These are phyloP conservation scores for Tillandsia fasciculata DNA, from an alignment of 176 grass and related monocot genomes.

Conservation along the genomic window DNA sequence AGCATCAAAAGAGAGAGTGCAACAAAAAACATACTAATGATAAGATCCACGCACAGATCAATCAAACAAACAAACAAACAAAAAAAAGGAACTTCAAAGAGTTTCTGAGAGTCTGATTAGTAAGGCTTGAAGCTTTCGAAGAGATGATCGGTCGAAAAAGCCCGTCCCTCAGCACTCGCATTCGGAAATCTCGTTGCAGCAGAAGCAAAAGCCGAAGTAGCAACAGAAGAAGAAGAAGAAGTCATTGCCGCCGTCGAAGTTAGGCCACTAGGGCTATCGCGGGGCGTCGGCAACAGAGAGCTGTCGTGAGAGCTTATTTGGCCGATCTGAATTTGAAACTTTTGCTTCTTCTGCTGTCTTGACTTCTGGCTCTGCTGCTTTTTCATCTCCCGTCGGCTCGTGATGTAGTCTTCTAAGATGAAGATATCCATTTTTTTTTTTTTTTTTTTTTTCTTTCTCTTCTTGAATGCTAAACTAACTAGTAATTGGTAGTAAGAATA, in stretches of 20 bases:
- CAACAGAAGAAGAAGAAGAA: neutral
- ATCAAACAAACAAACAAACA: too few species aligned
- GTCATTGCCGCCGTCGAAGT: neutral
- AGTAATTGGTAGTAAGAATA: neutral
- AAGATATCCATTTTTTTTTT: constrained; percentile 45
- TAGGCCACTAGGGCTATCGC: constrained; percentile 13
- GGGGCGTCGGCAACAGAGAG: neutral
- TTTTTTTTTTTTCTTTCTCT: neutral
- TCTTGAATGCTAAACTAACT: neutral
- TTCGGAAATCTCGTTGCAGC: neutral
- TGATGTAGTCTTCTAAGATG: constrained; percentile 66
- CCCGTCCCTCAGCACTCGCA: neutral
- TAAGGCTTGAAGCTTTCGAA: constrained; percentile 59
- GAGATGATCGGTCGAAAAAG: constrained; percentile 18
- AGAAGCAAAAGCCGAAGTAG: neutral
- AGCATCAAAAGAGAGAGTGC: too few species aligned
- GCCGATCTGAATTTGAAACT: constrained; percentile 23
- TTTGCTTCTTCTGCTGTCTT: constrained; percentile 13
- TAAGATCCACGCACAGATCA: too few species aligned
- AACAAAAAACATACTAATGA: too few species aligned
- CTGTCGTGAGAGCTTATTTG: constrained; percentile 13
- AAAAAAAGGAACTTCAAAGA: too few species aligned
- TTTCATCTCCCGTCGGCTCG: constrained; percentile 39
- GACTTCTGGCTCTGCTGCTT: constrained; percentile 31
- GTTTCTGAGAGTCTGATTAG: constrained; percentile 13